phyloP scores from a whole-genome alignment of 75 land plant species.

The Cupressus sempervirens region DNA sequence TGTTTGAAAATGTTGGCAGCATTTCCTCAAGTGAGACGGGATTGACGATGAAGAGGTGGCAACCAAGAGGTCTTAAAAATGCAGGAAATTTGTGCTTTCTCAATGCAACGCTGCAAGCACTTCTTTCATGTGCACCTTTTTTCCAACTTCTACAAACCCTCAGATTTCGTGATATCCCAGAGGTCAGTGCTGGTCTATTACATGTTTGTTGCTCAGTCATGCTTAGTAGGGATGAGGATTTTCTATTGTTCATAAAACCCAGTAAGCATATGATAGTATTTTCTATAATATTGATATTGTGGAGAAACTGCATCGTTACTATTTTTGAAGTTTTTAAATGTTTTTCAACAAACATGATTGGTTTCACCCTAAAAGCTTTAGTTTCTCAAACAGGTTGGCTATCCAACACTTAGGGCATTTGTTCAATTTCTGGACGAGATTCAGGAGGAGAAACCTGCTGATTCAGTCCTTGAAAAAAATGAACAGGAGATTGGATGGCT shows the following conservation, averaged over 20 bases:
- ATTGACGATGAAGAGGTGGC: constrained; percentile 13
- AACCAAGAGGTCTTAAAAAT: constrained; percentile 85
- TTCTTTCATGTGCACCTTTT: constrained; percentile 90
- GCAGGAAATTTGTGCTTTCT: constrained; percentile 91
- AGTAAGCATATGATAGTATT: neutral
- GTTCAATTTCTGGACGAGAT: constrained; percentile 57
- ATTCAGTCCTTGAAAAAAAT: constrained; percentile 28
- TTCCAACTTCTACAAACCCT: constrained; percentile 64
- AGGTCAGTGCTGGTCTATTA: constrained; percentile 40
- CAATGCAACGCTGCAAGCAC: constrained; percentile 90
- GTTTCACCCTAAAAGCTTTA: neutral
- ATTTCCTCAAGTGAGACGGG: constrained; percentile 6
- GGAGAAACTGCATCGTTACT: neutral
- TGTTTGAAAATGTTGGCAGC: neutral
- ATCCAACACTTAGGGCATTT: constrained; percentile 78
- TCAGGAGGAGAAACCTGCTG: constrained; percentile 46
- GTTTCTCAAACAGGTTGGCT: constrained; percentile 45
- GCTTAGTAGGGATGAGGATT: neutral
- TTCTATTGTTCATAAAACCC: neutral
- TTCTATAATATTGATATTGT: neutral
- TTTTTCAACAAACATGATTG: neutral
- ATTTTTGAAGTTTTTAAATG: neutral
- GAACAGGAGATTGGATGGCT: constrained; percentile 17
- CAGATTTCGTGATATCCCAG: constrained; percentile 46
- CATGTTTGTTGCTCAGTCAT: neutral